Evolutionary conservation across 2,329 filamentous ascomycete species (phyloP).

Genomic region (Penicillium sp.): DNA sequence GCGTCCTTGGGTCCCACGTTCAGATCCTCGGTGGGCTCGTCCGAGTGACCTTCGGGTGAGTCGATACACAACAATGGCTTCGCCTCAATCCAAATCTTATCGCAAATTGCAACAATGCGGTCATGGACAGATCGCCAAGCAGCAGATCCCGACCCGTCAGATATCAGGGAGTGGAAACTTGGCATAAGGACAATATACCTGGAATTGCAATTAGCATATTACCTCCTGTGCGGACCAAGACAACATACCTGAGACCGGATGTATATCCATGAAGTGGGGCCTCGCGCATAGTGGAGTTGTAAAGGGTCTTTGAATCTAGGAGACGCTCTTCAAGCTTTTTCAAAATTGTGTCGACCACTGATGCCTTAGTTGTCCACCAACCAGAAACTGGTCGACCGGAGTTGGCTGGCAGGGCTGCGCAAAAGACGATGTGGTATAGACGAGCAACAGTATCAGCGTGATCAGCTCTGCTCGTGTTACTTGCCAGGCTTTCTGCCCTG

Average conservation of each 20-base stretch:
- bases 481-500: conserved; percentile 40
- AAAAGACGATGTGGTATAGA: conserved; percentile 67
- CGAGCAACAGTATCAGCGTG: conserved; percentile 89
- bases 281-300: conserved; percentile 64
- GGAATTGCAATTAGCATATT: not conserved
- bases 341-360: conserved; percentile 59
- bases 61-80: conserved; percentile 82
- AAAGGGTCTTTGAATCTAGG: conserved; percentile 59
- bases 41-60: conserved; percentile 79
- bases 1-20: conserved; percentile 78
- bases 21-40: conserved; percentile 63
- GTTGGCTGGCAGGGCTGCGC: conserved; percentile 48
- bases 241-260: conserved; percentile 59
- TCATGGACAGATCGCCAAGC: conserved; percentile 35
- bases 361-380: conserved; percentile 41
- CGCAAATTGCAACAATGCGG: conserved; percentile 60
- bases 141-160: conserved; percentile 20
- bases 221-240: too few species aligned
- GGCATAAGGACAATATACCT: conserved; percentile 52
- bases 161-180: conserved; percentile 36
- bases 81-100: conserved; percentile 73
- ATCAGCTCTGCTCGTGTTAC: conserved; percentile 74
- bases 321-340: conserved; percentile 64
- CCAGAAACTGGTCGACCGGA: conserved; percentile 1
- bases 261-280: conserved; percentile 69